These are phyloP conservation scores for Rutstroemia sp. DNA, from an alignment of 2,329 filamentous ascomycete genomes.

Conservation along the genomic window DNA sequence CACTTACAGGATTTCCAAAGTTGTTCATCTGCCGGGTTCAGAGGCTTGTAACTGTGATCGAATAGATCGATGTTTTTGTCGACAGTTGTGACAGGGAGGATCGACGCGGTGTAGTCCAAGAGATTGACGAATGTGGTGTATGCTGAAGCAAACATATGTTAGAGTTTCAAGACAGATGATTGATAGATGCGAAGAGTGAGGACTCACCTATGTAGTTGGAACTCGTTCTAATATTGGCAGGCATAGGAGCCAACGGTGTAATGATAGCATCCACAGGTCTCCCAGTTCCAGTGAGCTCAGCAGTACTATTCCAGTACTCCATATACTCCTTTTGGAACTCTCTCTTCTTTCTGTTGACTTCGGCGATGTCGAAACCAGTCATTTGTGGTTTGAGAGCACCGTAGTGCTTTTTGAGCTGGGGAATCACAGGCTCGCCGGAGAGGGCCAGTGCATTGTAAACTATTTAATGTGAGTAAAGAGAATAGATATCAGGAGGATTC, in stretches of 20 bases:
- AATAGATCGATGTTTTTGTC: conserved; percentile 33
- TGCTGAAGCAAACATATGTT: not conserved
- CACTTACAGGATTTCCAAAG: conserved; percentile 27
- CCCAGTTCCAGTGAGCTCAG: conserved; percentile 16
- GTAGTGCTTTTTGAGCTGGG: conserved; percentile 16
- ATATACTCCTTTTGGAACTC: conserved; percentile 50
- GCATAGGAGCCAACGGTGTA: conserved; percentile 38
- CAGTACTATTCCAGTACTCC: conserved; percentile 38
- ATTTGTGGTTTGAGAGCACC: conserved; percentile 28
- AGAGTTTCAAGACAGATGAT: not conserved
- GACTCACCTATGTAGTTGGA: conserved; percentile 2
- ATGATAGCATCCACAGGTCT: conserved; percentile 49
- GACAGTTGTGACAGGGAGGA: conserved; percentile 37
- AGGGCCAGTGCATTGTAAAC: conserved; percentile 42
- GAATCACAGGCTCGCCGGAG: conserved; percentile 44
- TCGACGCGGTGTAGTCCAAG: conserved; percentile 29
- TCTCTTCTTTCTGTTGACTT: conserved; percentile 43
- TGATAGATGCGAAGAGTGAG: not conserved
- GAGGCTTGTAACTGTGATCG: conserved; percentile 18
- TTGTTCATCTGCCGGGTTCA: conserved; percentile 24
- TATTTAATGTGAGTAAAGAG: conserved; percentile 1
- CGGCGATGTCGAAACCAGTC: conserved; percentile 26
- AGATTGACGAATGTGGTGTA: conserved; percentile 7
- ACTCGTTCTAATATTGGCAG: conserved; percentile 6
- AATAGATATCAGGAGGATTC: not conserved